These are phyloP conservation scores for Lentinula sp. DNA, from an alignment of 768 basidiomycete genomes.

Conservation along the genomic window DNA sequence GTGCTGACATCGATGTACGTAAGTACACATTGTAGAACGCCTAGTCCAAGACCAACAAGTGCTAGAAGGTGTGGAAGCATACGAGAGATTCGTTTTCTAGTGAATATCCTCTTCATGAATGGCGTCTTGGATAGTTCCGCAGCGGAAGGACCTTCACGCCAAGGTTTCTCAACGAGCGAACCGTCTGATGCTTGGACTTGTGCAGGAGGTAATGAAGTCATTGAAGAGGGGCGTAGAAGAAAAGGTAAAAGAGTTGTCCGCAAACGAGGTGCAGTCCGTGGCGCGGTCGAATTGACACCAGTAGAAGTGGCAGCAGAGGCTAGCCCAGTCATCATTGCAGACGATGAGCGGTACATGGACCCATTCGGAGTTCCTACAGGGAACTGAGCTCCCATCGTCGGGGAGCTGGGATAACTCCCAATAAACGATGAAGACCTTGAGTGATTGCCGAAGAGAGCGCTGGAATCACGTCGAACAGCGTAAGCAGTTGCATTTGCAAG, in stretches of 20 bases:
- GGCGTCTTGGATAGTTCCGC: neutral
- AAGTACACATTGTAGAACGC: conserved; percentile 1
- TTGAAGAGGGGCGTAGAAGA: conserved; percentile 1
- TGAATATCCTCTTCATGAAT: neutral
- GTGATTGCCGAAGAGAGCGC: neutral
- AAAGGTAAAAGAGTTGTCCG: conserved; percentile 1
- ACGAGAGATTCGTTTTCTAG: conserved; percentile 1
- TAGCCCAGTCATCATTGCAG: neutral
- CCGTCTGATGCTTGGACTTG: neutral
- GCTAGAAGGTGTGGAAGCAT: neutral
- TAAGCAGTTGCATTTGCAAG: conserved; percentile 4
- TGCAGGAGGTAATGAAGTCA: neutral
- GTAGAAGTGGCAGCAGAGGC: neutral
- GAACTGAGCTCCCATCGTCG: neutral
- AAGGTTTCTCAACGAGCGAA: neutral
- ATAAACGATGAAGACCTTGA: neutral
- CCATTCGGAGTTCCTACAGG: neutral
- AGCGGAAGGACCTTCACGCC: neutral
- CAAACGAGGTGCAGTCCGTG: neutral
- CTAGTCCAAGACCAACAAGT: neutral
- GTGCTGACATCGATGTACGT: neutral
- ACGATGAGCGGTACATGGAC: neutral
- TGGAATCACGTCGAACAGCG: neutral
- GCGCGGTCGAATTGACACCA: neutral
- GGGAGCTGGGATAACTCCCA: neutral